A percentile compares a stretch with the other conserved stretches of the same genome.
phyloP scores from a whole-genome alignment of 371 early-diverging fungal species.

The Mucor sp. region DNA sequence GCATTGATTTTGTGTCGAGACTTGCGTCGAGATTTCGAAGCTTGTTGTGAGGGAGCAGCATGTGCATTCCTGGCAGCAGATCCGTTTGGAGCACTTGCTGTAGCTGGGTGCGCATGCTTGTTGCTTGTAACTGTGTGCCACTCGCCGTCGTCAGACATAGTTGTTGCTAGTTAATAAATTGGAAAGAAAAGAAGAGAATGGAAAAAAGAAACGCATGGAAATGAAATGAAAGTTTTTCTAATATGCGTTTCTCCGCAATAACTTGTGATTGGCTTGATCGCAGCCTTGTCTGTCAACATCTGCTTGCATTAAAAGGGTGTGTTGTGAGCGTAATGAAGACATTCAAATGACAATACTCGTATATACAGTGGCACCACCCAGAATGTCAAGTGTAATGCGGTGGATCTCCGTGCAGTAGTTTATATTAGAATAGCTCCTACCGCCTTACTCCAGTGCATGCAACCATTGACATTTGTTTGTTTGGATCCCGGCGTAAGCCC shows the following conservation, averaged over 20 bases:
- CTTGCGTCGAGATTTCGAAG: conserved; percentile 3
- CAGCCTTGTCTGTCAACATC: background rate
- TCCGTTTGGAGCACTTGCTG: background rate
- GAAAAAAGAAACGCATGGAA: background rate
- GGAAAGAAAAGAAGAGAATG: background rate
- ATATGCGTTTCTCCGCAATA: background rate
- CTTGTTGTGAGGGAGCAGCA: background rate
- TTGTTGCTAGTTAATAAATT: background rate
- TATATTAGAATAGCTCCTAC: background rate
- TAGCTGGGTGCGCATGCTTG: background rate
- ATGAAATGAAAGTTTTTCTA: background rate
- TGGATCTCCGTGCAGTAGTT: background rate
- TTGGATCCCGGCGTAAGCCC: too few relatives aligned
- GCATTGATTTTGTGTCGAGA: conserved; percentile 4
- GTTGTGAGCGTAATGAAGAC: background rate
- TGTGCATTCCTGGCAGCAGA: background rate
- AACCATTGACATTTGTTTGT: background rate
- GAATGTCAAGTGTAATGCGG: background rate
- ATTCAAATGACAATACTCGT: background rate
- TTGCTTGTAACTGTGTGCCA: conserved; percentile 33
- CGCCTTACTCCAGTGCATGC: background rate
- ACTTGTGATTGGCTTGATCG: background rate
- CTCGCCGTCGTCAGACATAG: conserved; percentile 33
- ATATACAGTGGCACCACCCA: background rate
- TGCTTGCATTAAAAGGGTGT: background rate